Conservation (phyloP, 371 early-diverging fungal genomes). For the Mucor racemosus region DNA sequence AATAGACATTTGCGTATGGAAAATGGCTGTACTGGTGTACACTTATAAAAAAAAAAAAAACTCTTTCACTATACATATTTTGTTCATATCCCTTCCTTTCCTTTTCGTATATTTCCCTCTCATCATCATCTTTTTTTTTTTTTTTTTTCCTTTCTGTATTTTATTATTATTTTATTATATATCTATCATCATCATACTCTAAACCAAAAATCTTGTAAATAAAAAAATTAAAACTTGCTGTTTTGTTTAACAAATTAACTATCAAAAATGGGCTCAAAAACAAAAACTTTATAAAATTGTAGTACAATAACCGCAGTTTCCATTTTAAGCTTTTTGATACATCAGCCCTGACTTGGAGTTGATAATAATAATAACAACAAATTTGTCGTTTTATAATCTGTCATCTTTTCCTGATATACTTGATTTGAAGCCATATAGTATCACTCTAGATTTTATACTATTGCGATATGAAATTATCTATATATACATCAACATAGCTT, state of each 20-base stretch:
- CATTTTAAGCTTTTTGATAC: not conserved
- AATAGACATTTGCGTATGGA: constrained; percentile 70
- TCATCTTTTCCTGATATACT: not conserved
- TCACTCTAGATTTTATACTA: too few relatives aligned
- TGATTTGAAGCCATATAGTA: not conserved
- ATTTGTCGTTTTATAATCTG: not conserved
- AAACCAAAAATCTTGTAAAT: constrained; percentile 9
- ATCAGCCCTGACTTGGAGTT: constrained; percentile 5
- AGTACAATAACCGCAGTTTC: constrained; percentile 4
- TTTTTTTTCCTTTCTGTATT: too few relatives aligned
- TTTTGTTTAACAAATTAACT: not conserved
- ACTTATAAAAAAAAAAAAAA: constrained; percentile 6
- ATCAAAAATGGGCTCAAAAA: constrained; percentile 3
- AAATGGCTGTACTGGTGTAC: constrained; percentile 48
- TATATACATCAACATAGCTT: not conserved
- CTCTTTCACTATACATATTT: constrained; percentile 1
- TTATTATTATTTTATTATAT: not conserved
- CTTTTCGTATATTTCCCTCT: constrained; percentile 3
- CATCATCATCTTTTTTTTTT: not conserved
- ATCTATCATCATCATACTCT: constrained; percentile 1
- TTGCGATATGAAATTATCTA: not conserved
- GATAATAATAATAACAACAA: not conserved
- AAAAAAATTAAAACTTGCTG: constrained; percentile 4
- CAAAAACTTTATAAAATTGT: not conserved
- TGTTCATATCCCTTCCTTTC: constrained; percentile 17